Conservation (phyloP, 2,329 filamentous ascomycete genomes). For the Daldinia eschscholtzii region DNA sequence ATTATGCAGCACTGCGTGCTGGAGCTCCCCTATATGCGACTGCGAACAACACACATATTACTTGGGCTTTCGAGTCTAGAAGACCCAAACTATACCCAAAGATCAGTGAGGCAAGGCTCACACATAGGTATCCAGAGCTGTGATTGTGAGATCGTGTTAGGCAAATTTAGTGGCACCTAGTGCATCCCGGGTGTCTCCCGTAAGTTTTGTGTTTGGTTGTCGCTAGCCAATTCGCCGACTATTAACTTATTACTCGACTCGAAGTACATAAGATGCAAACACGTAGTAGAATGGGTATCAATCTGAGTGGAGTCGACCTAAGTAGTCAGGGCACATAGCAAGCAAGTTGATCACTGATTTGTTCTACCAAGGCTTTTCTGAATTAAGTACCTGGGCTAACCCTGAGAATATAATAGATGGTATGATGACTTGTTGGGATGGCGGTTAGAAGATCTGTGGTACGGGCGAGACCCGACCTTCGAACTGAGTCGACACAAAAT, state of each 20-base stretch:
- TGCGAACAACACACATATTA: slow-evolving; percentile 31
- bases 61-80: slow-evolving; percentile 29
- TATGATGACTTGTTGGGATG: slow-evolving; percentile 13
- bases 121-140: background rate
- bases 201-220: slow-evolving; percentile 12
- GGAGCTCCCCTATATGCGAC: slow-evolving; percentile 25
- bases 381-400: slow-evolving; percentile 7
- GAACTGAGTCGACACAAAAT: slow-evolving; percentile 35
- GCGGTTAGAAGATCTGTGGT: slow-evolving; percentile 27
- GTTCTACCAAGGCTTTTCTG: slow-evolving; percentile 9
- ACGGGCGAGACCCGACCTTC: slow-evolving; percentile 30
- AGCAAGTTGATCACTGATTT: slow-evolving; percentile 10
- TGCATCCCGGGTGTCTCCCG: slow-evolving; percentile 9
- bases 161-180: slow-evolving; percentile 11
- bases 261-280: slow-evolving; percentile 9
- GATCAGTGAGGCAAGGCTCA: slow-evolving; percentile 4
- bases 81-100: slow-evolving; percentile 16
- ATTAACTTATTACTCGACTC: slow-evolving; percentile 11
- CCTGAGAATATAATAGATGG: slow-evolving; percentile 16
- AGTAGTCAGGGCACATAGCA: slow-evolving; percentile 11
- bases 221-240: slow-evolving; percentile 7
- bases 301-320: slow-evolving; percentile 7
- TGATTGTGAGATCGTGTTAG: slow-evolving; percentile 12
- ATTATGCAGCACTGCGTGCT: slow-evolving; percentile 28
- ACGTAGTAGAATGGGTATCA: slow-evolving; percentile 16